Evolutionary conservation across 169 alveolate genomes (phyloP).

Genomic region (Plasmodium vivax): DNA sequence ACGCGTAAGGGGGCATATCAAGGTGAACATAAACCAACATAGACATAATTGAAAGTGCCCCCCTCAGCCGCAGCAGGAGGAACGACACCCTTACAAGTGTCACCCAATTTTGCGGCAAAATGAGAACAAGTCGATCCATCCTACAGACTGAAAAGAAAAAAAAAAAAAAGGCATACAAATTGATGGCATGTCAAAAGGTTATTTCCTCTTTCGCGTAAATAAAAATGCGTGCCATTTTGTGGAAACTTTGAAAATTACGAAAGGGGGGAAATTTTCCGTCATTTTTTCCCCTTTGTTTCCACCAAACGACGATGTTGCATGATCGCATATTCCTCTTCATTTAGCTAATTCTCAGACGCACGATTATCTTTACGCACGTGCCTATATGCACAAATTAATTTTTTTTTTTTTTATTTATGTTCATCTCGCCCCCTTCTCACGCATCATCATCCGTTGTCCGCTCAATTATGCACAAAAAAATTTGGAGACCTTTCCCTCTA

Average conservation of each 20-base stretch:
- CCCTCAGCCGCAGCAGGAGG: background rate
- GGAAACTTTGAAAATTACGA: background rate
- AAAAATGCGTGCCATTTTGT: background rate
- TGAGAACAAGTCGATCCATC: background rate
- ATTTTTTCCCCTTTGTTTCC: background rate
- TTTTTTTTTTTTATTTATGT: background rate
- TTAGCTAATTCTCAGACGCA: background rate
- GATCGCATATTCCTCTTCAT: background rate
- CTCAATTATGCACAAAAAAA: background rate
- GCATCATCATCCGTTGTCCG: background rate
- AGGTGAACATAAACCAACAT: background rate
- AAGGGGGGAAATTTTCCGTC: background rate
- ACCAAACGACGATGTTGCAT: background rate
- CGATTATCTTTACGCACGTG: background rate
- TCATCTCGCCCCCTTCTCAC: background rate
- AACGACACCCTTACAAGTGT: background rate
- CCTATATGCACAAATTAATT: background rate
- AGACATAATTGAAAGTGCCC: background rate
- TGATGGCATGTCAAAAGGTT: background rate
- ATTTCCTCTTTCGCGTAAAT: background rate
- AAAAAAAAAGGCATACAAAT: background rate
- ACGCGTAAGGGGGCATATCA: background rate
- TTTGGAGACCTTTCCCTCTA: background rate
- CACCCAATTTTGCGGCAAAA: background rate
- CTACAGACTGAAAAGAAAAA: background rate